Evolutionary conservation across 257 asterid species (phyloP), one percentile per base, ranked within the genome.

Genomic region (Linderniella brevidens): DNA sequence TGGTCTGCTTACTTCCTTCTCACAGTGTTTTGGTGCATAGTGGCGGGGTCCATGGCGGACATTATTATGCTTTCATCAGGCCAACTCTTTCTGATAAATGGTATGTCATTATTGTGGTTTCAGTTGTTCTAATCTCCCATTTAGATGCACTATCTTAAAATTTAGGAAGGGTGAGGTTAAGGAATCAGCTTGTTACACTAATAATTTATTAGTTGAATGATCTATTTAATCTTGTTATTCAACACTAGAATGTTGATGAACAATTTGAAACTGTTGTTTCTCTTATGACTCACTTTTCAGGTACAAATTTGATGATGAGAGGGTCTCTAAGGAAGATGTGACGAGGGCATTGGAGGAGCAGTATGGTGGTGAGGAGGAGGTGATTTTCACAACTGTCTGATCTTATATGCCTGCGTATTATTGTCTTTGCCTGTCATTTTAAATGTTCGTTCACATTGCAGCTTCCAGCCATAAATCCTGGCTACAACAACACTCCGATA

Each of bases 361-460:
- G 63, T 85, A 81, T 70, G 99, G 96, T 46, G 99, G 96, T 48
- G 99, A 90, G 65, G 99, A 90, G 71, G 99, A 90, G 94, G 99
- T 81, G 54, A 41, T 46, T 9, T 60, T 50, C 41, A 38, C 53
- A 9, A 35, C 20, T 13, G 3, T 39, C 43, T 25, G 32, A 25
- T 6, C 6, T 25, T 25, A 25, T 25, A 3, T 25, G 4, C 6
- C 32, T 2, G 6, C 32, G 3, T 25, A 2, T 25, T 25, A 2
- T 25, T 25, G 32, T 25, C 3, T 25, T 3, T 25, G 6, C 4
- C 6, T 25, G 32, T n/a, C n/a, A n/a, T n/a, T n/a, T n/a, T n/a
- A n/a, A 25, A 25, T 6, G 41, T 64, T 41, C 38, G 54, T 56
- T 52, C 54, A 25, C 39, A 38, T 49, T 48, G 40, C 83, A 85